A percentile compares a stretch with the other conserved stretches of the same genome.
Conservation (phyloP, 1,284 basidiomycete species). For the Erythrobasidium hasegawianum region DNA sequence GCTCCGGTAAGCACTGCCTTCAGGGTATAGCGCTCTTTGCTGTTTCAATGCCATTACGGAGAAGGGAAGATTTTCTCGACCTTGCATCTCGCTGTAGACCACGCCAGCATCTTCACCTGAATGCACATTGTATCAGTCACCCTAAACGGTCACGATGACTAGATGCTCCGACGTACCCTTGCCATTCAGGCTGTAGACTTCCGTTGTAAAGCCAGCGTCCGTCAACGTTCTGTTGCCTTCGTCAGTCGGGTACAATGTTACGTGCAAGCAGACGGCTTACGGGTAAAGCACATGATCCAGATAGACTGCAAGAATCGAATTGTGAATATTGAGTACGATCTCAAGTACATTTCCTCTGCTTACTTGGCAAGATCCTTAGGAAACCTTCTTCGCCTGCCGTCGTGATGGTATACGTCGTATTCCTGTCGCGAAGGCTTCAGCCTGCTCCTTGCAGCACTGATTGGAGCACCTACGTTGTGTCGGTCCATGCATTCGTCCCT, state of each 20-base stretch:
- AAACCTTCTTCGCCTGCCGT: slow-evolving; percentile 97
- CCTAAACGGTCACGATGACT: slow-evolving; percentile 56
- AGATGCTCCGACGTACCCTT: slow-evolving; percentile 19
- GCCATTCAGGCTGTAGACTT: slow-evolving; percentile 55
- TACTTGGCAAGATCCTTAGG: slow-evolving; percentile 75
- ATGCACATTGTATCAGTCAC: too few relatives aligned
- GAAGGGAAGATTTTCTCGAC: slow-evolving; percentile 83
- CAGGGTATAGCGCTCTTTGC: slow-evolving; percentile 74
- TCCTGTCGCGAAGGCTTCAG: slow-evolving; percentile 42
- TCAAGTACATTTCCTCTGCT: neutral
- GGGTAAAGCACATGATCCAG: slow-evolving; percentile 97
- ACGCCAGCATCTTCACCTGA: slow-evolving; percentile 81
- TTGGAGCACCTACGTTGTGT: slow-evolving; percentile 56
- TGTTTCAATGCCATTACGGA: slow-evolving; percentile 81
- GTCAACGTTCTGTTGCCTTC: slow-evolving; percentile 63
- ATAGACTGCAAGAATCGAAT: slow-evolving; percentile 64
- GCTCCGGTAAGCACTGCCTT: slow-evolving; percentile 82
- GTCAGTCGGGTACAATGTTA: neutral
- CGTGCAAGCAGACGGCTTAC: neutral
- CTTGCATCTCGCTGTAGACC: slow-evolving; percentile 92
- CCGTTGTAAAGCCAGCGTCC: slow-evolving; percentile 83
- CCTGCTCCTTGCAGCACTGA: too few relatives aligned
- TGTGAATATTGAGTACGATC: neutral
- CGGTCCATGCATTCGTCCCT: slow-evolving; percentile 76
- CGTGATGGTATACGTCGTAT: slow-evolving; percentile 94